These are phyloP conservation scores for Globisporangium sylvaticum DNA, from an alignment of 352 stramenopile genomes.

Conservation along the genomic window DNA sequence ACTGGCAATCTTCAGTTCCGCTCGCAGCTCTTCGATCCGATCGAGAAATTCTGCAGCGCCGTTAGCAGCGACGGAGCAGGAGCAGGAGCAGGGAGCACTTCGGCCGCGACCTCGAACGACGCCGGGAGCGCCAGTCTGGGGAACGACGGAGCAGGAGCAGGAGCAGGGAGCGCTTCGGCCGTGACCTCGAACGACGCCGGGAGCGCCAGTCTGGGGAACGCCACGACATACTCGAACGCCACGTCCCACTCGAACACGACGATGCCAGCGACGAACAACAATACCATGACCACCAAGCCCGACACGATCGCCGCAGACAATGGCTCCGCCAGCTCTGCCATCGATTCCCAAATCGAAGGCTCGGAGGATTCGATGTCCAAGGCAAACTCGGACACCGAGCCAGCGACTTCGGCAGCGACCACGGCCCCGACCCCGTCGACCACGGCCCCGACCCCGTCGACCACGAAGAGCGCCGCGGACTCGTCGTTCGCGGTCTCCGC, in stretches of 20 bases:
- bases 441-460: neutral
- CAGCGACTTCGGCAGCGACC: neutral
- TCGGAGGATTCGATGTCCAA: neutral
- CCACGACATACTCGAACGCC: too few species aligned
- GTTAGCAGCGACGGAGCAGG: too few species aligned
- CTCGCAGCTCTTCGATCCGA: conserved; percentile 7
- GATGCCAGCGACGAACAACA: too few species aligned
- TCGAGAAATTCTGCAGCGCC: conserved; percentile 4
- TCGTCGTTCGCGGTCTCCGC: neutral
- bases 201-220: too few species aligned
- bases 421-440: neutral
- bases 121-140: too few species aligned
- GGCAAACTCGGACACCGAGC: neutral
- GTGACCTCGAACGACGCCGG: neutral
- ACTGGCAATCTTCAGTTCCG: conserved; percentile 4
- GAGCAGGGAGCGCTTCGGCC: neutral
- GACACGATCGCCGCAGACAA: too few species aligned
- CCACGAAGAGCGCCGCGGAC: neutral
- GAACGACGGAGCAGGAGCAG: too few species aligned
- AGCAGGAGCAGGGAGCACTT: neutral
- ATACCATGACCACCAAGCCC: too few species aligned
- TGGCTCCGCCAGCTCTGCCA: too few species aligned
- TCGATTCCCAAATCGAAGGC: neutral
- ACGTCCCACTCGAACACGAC: neutral
- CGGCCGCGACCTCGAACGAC: neutral